Evolutionary conservation across 306 rosid genomes (phyloP), one percentile per base, ranked within the genome.

Genomic region (Ochetophila trinervis): DNA sequence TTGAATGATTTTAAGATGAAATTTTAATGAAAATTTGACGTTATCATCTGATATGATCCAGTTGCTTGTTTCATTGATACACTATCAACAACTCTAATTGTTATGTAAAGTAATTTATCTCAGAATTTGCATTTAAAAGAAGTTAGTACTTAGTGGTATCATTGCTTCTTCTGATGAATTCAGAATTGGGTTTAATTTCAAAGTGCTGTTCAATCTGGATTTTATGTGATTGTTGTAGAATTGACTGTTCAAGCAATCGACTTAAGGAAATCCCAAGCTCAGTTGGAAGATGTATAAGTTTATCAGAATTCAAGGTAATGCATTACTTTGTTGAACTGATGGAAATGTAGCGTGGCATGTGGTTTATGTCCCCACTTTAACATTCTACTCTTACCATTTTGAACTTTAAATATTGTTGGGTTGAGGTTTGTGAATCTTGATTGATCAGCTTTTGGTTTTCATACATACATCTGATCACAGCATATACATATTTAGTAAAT

Each of bases 251-350:
- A 20, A 82, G 79, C 87, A 92, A 92, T 74, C 84, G 58, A 80
- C 89, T 92, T 70, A 76, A 69, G 70, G 93, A 89, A 74, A 83
- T 92, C 66, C 95, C 98, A 36, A 71, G 79, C 79, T 77, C 91
- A 54, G 79, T 92, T 63, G 96, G 96, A 58, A 77, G 84, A 71
- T 92, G 96, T 71, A 66, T 60, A 53, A 73, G 72, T 65, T 81
- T 92, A 77, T 87, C 90, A 47, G 96, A 92, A 45, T 70, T 92
- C 55, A 89, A 92, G 96, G 98, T 90, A 81, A 78, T 65, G 47
- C 74, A 67, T 72, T 21, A 15, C 44, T 37, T 42, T 15, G 24
- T 21, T 19, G 42, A 56, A 17, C 19, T 59, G 34, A 19, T 49
- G 57, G 59, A 8, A 16, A 15, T 57, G 5, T 13, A 35, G 51